phyloP scores from a whole-genome alignment of 1,284 basidiomycete genomes.

The Naganishia sp. region DNA sequence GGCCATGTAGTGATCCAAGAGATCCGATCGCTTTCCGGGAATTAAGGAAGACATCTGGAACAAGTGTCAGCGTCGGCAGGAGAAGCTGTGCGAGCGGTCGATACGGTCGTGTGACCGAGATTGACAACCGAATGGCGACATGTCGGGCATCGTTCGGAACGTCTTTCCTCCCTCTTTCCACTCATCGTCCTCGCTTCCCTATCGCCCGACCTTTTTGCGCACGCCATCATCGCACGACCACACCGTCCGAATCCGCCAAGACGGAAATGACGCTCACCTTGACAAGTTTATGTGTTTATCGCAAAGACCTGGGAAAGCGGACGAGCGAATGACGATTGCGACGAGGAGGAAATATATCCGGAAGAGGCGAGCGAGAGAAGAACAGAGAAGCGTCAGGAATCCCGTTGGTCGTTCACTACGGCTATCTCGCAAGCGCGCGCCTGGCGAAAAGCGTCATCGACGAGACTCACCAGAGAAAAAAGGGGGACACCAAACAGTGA shows the following conservation, averaged over 20 bases:
- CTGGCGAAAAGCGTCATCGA: background rate
- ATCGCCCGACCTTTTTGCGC: background rate
- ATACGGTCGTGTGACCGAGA: conserved; percentile 8
- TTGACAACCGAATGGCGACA: background rate
- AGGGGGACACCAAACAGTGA: background rate
- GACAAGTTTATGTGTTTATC: background rate
- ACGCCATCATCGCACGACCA: conserved; percentile 1
- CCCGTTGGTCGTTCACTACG: background rate
- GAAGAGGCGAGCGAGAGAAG: background rate
- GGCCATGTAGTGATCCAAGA: conserved; percentile 81
- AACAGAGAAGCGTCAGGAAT: conserved; percentile 3
- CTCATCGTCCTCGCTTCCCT: background rate
- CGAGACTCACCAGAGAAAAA: background rate
- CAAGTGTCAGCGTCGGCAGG: background rate
- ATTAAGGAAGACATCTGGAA: conserved; percentile 49
- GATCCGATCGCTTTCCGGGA: conserved; percentile 70
- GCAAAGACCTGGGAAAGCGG: background rate
- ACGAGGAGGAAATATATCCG: background rate
- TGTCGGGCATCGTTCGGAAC: conserved; percentile 3
- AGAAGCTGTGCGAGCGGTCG: background rate
- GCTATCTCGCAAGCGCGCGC: background rate
- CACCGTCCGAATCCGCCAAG: background rate
- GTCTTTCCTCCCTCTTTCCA: conserved; percentile 2
- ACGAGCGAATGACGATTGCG: background rate
- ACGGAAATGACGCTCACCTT: conserved; percentile 4